phyloP scores from a whole-genome alignment of 164 flowering plant species.

The Litsea cubeba region DNA sequence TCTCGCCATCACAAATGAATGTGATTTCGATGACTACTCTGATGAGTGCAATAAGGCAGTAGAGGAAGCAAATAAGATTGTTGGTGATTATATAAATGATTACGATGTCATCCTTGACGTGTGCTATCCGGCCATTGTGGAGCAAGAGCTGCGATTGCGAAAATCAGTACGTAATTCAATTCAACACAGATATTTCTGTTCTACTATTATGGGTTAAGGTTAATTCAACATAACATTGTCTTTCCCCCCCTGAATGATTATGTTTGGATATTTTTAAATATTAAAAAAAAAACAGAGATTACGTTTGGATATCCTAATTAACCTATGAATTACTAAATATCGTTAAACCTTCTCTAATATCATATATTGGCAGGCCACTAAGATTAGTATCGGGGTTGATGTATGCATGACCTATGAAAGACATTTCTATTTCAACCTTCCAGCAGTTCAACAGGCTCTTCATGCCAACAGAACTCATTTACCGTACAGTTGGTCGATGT shows the following conservation, averaged over 20 bases:
- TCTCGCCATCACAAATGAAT: conserved; percentile 62
- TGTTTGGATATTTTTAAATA: no score
- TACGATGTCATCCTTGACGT: conserved; percentile 92
- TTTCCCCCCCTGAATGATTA: no score
- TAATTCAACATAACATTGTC: no score
- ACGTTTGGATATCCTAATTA: neutral
- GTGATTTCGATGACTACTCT: conserved; percentile 76
- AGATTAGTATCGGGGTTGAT: conserved; percentile 86
- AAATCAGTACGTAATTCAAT: conserved; percentile 46
- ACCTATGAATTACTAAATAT: neutral
- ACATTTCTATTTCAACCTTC: conserved; percentile 79
- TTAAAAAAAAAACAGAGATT: neutral
- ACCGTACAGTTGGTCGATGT: conserved; percentile 83
- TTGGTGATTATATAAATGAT: conserved; percentile 65
- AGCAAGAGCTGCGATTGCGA: conserved; percentile 80
- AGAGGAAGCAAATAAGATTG: conserved; percentile 45
- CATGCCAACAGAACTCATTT: conserved; percentile 85
- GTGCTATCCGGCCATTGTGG: conserved; percentile 83
- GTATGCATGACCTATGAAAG: conserved; percentile 86
- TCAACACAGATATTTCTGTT: neutral
- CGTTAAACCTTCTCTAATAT: neutral
- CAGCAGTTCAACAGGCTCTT: conserved; percentile 86
- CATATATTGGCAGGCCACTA: conserved; percentile 58
- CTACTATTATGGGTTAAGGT: neutral
- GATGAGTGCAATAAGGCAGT: conserved; percentile 50